Evolutionary conservation across 2,329 filamentous ascomycete species (phyloP), one percentile per base, ranked within the genome.

Genomic region (Colletotrichum tofieldiae): DNA sequence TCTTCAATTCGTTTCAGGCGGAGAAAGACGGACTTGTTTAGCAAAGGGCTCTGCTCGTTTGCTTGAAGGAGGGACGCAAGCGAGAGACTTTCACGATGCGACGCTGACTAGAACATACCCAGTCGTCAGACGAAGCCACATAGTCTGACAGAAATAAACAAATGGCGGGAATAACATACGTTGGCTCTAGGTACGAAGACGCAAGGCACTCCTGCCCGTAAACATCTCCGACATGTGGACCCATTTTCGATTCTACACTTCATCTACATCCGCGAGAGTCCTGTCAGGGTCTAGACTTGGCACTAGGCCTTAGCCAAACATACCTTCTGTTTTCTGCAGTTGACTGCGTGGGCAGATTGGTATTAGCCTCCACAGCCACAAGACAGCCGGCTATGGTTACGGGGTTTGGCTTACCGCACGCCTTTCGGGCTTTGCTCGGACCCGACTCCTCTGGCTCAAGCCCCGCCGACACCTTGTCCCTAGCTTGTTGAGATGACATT

Each of bases 181-280:
- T 84, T 84, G 54, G 81, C 81, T 51, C 82, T 78, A 14, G 82
- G 82, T 41, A 83, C 81, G 68, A 84, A 84, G 16, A 84, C 77
- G 74, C 82, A 84, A 29, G 81, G 79, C 12, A 81, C 77, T n/a
- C 80, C 80, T 6, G 78, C 77, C 11, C 79, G 78, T 23, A 78
- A 67, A 66, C 80, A 83, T 69, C 81, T 77, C 23, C 81, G 79
- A 73, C 81, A 82, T 0, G 78, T 77, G 20, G 77, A 76, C 32
- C 80, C 79, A 8, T 77, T 75, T 20, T 82, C 81, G 26, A 82
- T 78, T 51, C 79, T 77, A 70, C 81, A 83, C 75, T 81, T 82
- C 81, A 83, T 82, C 76, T 71, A 49, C 12, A n/a, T 16, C 26
- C 63, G 14, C 18, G 9, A 35, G 9, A 18, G 5, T 20, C 16